Evolutionary conservation across 495 filamentous ascomycete species (phyloP), one percentile per base, ranked within the genome.

Genomic region (Clavariopsis aquatica): DNA sequence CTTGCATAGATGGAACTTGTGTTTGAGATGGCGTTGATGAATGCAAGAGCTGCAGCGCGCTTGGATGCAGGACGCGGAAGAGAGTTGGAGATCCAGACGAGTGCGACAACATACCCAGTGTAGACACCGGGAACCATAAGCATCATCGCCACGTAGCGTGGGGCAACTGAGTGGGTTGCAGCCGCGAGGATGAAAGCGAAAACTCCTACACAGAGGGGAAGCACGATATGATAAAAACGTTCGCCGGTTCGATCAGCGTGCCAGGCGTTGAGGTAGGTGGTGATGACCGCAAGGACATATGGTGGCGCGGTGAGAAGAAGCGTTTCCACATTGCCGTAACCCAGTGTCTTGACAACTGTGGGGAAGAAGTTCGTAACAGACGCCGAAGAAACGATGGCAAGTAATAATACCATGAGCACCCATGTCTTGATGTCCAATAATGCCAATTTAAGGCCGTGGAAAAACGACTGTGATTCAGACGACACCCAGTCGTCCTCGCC

Each of bases 361-460:
- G 91, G 91, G 78, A 95, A 93, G 82, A 94, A 94, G 74, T 94
- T 93, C n/a, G 89, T 91, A 9, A 91, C 86, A 1, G 87, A 87
- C 52, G 84, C 86, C 27, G 85, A 83, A 27, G 86, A 83, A 15
- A 90, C 85, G 73, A 91, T 87, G 69, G 87, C 84, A 51, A 91
- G 83, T 54, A 93, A 81, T 52, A 89, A 76, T 10, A 90, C 72
- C 73, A 85, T 83, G 9, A 92, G 76, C 60, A 91, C 76, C 78
- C 84, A 93, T 17, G 84, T 91, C 74, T 89, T 92, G 52, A 81
- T 64, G 73, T 96, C 91, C 15, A 73, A 71, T 62, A 91, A 83
- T 1, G 90, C 90, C n/a, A 91, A 76, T 70, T 83, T 87, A 13
- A 86, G 76, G 1, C 91, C 91, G 43, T 87, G 76, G 70, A 83